These are phyloP conservation scores for Russula earlei DNA, from an alignment of 768 basidiomycete genomes.

Conservation along the genomic window DNA sequence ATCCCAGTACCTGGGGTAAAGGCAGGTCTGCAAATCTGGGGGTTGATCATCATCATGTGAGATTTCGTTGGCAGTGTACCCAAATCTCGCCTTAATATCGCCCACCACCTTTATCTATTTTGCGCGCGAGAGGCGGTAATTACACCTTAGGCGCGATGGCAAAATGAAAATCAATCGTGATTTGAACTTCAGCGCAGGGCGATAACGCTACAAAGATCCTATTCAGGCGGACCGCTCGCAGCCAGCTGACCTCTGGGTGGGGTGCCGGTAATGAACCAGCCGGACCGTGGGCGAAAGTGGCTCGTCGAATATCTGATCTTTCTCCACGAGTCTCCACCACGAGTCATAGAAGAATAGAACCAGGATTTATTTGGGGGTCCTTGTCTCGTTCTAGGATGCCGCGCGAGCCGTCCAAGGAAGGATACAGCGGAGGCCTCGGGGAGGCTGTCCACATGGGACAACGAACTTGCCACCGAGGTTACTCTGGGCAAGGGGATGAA, in stretches of 20 bases:
- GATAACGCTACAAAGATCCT: slow-evolving; percentile 9
- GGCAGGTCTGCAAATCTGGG: background rate
- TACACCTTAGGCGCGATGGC: slow-evolving; percentile 2
- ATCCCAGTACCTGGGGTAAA: background rate
- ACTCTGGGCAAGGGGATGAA: background rate
- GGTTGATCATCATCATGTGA: background rate
- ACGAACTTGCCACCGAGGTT: slow-evolving; percentile 1
- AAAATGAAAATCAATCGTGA: background rate
- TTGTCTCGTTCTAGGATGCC: slow-evolving; percentile 2
- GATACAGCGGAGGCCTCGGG: background rate
- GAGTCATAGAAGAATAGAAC: background rate
- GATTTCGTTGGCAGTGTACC: background rate
- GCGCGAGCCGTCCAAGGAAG: background rate
- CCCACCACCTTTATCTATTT: background rate
- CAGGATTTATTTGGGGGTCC: background rate
- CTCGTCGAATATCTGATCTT: slow-evolving; percentile 7
- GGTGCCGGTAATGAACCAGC: background rate
- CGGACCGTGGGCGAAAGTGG: slow-evolving; percentile 8
- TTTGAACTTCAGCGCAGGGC: background rate
- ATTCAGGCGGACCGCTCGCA: background rate
- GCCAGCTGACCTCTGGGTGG: slow-evolving; percentile 4
- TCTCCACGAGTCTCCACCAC: background rate
- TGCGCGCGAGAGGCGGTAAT: slow-evolving; percentile 1
- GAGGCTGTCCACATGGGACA: slow-evolving; percentile 6
- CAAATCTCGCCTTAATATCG: background rate